A percentile compares a stretch with the other conserved stretches of the same genome.
Evolutionary conservation across 768 basidiomycete genomes (phyloP).

Genomic region (Boletus insuetus): DNA sequence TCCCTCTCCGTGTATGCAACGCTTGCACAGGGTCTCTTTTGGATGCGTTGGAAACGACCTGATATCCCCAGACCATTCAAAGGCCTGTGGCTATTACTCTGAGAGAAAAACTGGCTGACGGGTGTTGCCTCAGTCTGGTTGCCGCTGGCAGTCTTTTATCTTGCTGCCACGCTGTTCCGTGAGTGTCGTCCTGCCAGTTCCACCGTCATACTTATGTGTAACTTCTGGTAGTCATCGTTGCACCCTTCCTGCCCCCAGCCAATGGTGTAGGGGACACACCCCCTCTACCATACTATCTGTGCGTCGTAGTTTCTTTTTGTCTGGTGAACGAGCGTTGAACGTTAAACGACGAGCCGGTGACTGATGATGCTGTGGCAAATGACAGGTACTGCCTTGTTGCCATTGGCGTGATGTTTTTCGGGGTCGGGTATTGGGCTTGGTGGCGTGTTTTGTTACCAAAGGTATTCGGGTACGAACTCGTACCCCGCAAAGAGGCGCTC

Average conservation of each 20-base stretch:
- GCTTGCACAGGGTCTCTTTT: slow-evolving; percentile 49
- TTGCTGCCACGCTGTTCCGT: slow-evolving; percentile 51
- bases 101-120: slow-evolving; percentile 3
- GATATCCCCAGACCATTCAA: slow-evolving; percentile 51
- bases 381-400: slow-evolving; percentile 52
- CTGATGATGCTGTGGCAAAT: background rate
- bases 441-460: slow-evolving; percentile 52
- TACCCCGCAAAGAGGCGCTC: slow-evolving; percentile 47
- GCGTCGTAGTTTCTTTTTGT: background rate
- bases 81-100: slow-evolving; percentile 23
- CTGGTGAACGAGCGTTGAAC: slow-evolving; percentile 34
- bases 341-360: no score
- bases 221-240: slow-evolving; percentile 43
- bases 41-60: slow-evolving; percentile 52
- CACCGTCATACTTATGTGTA: background rate
- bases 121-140: slow-evolving; percentile 43
- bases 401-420: slow-evolving; percentile 44
- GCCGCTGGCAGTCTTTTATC: slow-evolving; percentile 54
- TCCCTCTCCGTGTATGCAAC: slow-evolving; percentile 15
- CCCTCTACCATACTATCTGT: slow-evolving; percentile 58
- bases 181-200: slow-evolving; percentile 15
- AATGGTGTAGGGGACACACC: slow-evolving; percentile 58
- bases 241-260: slow-evolving; percentile 53
- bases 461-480: slow-evolving; percentile 46
- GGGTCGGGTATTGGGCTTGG: slow-evolving; percentile 51